Evolutionary conservation across 169 alveolate genomes (phyloP).

Genomic region (Babesia ovis): DNA sequence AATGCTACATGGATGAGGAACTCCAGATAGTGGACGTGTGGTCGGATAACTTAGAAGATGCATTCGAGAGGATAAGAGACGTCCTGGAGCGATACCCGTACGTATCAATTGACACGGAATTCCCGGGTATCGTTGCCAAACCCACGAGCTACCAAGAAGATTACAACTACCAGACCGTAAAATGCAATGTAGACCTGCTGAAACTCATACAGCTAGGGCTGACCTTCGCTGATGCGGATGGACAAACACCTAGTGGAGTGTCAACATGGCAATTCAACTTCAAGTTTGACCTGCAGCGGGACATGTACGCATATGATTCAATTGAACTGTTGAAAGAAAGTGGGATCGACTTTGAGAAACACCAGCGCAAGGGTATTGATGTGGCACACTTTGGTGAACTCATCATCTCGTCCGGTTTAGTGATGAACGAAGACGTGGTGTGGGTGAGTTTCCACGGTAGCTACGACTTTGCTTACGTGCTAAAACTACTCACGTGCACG

Average conservation of each 20-base stretch:
- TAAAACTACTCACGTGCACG: conserved; percentile 88
- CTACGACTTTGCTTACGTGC: conserved; percentile 96
- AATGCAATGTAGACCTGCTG: conserved; percentile 92
- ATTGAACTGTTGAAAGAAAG: conserved; percentile 91
- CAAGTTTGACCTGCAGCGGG: conserved; percentile 89
- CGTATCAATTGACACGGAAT: conserved; percentile 90
- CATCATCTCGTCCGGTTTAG: conserved; percentile 92
- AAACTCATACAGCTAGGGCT: conserved; percentile 96
- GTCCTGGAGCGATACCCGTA: conserved; percentile 88
- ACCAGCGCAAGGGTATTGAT: conserved; percentile 89
- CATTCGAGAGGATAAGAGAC: conserved; percentile 86
- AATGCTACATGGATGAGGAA: conserved; percentile 81
- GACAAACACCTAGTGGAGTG: conserved; percentile 86
- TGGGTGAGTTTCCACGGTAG: conserved; percentile 98
- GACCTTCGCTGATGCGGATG: conserved; percentile 91
- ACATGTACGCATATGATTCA: conserved; percentile 90
- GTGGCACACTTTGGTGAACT: conserved; percentile 93
- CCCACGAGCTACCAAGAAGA: conserved; percentile 89
- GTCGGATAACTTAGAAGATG: conserved; percentile 88
- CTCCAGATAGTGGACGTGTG: conserved; percentile 83
- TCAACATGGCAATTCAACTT: conserved; percentile 98
- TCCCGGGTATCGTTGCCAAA: conserved; percentile 92
- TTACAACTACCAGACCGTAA: conserved; percentile 92
- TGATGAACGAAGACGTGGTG: conserved; percentile 93
- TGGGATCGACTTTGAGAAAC: conserved; percentile 95